Base-by-base conservation (phyloP, 768 basidiomycete genomes). In the Sarcodon sp. region DNA sequence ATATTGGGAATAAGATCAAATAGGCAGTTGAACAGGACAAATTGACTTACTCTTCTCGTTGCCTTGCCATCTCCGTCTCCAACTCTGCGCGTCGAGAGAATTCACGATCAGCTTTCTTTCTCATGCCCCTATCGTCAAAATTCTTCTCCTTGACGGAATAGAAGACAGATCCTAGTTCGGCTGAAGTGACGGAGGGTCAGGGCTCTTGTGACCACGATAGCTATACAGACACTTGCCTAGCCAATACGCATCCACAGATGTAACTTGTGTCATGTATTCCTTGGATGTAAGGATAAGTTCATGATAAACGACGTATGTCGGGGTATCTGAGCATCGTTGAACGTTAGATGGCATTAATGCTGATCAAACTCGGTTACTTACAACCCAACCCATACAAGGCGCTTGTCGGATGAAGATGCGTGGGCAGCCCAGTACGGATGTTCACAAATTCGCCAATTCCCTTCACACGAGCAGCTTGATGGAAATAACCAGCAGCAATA, bases 371-470 rank as follows among this genome's bases (percentile, higher is more conserved):
- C 31, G 21, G 5, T 51, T 11, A 70, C 84, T 66, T 61, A 90
- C 90, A 97, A 59, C 94, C 96, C 47, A 98, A 75, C 8, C 96
- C 94, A 61, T 93, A 97, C 47, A 99, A 68, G 4, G 96, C 93
- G 58, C 90, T 94, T 0, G 96, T 98, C 0, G 96, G 94, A 60
- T 99, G 96, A 33, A 98, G 68, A 61, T 97, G 91, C 33, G 92
- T 96, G 5, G 96, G 93, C 32, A 97, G 68, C 47, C 87, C 96
- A 21, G 93, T 91, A 43, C 96, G 79, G 54, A 94, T 86, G 64
- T 99, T 98, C 55, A 96, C 89, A 65, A 96, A 99, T 66, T 99
- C 96, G 51, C 94, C 94, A 53, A 98, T 97, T 61, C 96, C 96
- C 70, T 99, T 99, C 35, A 94, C 94, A 53, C 92, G 71, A 13